Evolutionary conservation across 192 early-diverging fungal species (phyloP), one percentile per base, ranked within the genome.

Genomic region (Linnemannia zychae): DNA sequence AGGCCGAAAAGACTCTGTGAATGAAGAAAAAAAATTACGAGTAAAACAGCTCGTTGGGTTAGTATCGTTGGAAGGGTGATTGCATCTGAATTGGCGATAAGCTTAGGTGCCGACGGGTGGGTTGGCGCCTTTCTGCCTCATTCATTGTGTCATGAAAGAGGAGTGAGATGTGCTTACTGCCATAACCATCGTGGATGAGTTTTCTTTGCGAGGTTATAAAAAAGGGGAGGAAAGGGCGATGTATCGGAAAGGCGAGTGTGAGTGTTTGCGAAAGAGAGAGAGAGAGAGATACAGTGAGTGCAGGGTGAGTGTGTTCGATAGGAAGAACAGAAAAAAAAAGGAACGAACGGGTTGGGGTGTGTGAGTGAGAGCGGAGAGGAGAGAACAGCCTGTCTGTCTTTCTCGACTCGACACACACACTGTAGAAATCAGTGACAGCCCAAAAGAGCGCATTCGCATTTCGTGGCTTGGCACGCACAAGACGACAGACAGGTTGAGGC

Each of bases 1-100:
- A 96, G 91, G 63, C 95, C 96, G 91, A 97, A 96, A 38, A 97
- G 84, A 73, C 89, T 90, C 92, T 93, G 76, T 3, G 11, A 22
- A 18, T 31, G 36, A 53, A 15, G 33, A 24, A 57, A 63, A 12
- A 63, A 12, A 0, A 31, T 15, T 12, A 31, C 28, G 57, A 3
- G 28, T 4, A 60, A 2, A 24, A 28, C n/a, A 31, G 9, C n/a
- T n/a, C n/a, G n/a, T n/a, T n/a, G 53, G 53, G n/a, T 63, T 4
- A 31, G 13, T 63, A 9, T 44, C 40, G 9, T 6, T 44, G 40
- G 9, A 44, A 44, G 28, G 28, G 0, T 63, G 28, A 63, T 63
- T 63, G 9, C 57, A 63, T 63, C 57, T 63, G 57, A 63, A 49
- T 15, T 63, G 57, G 11, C 15, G 22, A 9, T 31, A 0, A 63